These are phyloP conservation scores for Gomphus bonarii DNA, from an alignment of 1,284 basidiomycete species.

Conservation along the genomic window DNA sequence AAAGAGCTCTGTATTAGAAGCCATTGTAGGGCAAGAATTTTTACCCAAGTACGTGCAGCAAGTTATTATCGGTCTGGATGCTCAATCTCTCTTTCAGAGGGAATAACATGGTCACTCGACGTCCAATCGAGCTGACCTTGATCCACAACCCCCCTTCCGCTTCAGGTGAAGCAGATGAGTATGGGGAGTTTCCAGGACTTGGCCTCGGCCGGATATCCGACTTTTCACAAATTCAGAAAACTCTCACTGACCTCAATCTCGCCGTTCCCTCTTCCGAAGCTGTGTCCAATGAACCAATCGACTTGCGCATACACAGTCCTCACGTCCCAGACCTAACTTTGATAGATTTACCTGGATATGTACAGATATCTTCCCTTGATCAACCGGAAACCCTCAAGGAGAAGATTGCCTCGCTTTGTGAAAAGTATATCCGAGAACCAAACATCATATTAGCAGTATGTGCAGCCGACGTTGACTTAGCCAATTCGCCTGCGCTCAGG, in stretches of 20 bases:
- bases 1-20: conserved; percentile 95
- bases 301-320: conserved; percentile 93
- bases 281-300: conserved; percentile 92
- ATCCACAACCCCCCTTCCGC: conserved; percentile 71
- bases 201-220: conserved; percentile 84
- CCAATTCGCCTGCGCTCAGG: conserved; percentile 92
- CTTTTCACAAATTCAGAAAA: conserved; percentile 85
- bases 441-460: conserved; percentile 98
- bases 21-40: conserved; percentile 97
- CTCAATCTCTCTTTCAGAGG: conserved; percentile 46
- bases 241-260: conserved; percentile 90
- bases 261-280: conserved; percentile 83
- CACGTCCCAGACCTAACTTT: conserved; percentile 94
- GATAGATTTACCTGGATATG: conserved; percentile 96
- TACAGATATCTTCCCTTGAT: conserved; percentile 91
- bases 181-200: conserved; percentile 89
- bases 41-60: conserved; percentile 74
- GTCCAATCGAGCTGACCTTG: conserved; percentile 95
- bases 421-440: conserved; percentile 94
- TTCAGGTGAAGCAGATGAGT: conserved; percentile 62
- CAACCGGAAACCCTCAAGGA: conserved; percentile 93
- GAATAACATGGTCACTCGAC: conserved; percentile 98
- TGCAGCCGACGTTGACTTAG: conserved; percentile 96
- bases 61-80: neutral
- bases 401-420: conserved; percentile 84